Evolutionary conservation across 148 eudicot species (phyloP).

Genomic region (Chenopodium album): DNA sequence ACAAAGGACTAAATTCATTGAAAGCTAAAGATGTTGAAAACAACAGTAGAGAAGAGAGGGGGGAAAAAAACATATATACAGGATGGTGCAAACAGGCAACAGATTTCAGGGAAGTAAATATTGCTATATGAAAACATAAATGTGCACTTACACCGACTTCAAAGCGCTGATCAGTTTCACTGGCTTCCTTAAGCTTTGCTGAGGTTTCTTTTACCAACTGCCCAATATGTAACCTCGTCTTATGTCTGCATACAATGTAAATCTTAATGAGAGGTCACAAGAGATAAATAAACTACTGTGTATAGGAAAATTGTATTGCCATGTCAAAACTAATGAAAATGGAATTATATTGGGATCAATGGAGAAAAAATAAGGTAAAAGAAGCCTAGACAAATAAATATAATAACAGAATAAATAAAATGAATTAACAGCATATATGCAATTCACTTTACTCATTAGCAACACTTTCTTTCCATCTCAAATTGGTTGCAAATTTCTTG

Average conservation of each 20-base stretch:
- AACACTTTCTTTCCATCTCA: neutral
- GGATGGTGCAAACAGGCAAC: neutral
- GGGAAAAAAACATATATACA: neutral
- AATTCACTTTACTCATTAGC: neutral
- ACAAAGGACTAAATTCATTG: neutral
- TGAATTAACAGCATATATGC: neutral
- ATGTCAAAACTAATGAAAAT: neutral
- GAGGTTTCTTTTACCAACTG: constrained; percentile 85
- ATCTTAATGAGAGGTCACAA: neutral
- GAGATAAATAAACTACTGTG: neutral
- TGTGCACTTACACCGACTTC: constrained; percentile 66
- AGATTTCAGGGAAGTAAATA: neutral
- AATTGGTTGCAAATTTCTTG: neutral
- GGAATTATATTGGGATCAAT: neutral
- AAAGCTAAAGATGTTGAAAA: neutral
- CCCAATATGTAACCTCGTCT: constrained; percentile 75
- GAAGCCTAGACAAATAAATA: neutral
- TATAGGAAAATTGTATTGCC: neutral
- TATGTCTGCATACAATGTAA: constrained; percentile 48
- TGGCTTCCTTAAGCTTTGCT: constrained; percentile 85
- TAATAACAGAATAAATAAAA: neutral
- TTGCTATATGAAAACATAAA: neutral
- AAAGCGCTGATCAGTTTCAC: constrained; percentile 61
- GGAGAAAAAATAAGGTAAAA: neutral
- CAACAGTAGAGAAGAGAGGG: neutral